Percentiles rank a stretch among this genome's conserved stretches.
Conservation (phyloP, 495 filamentous ascomycete genomes). For the Trichoderma parareesei region DNA sequence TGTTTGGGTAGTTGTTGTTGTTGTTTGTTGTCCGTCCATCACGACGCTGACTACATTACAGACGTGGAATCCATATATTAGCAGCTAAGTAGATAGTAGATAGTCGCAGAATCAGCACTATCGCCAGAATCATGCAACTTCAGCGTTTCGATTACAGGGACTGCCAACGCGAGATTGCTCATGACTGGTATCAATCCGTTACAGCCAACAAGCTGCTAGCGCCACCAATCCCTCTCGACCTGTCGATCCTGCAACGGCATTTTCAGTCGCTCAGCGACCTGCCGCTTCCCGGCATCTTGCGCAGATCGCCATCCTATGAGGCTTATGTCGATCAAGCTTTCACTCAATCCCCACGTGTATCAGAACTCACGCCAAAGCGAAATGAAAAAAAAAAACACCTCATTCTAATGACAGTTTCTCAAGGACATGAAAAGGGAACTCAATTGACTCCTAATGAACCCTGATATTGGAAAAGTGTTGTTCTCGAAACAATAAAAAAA, state of each 20-base stretch:
- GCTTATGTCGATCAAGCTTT: conserved; percentile 5
- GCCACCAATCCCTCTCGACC: neutral
- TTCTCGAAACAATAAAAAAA: too few relatives aligned
- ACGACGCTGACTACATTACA: too few relatives aligned
- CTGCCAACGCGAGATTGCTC: neutral
- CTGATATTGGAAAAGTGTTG: neutral
- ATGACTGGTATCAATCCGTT: neutral
- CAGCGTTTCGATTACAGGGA: neutral
- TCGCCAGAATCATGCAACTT: neutral
- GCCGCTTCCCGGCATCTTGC: neutral
- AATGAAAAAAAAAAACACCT: too few relatives aligned
- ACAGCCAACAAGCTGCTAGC: neutral
- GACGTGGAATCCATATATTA: too few relatives aligned
- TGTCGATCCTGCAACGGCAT: neutral
- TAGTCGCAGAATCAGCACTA: neutral
- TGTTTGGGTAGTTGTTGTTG: too few relatives aligned
- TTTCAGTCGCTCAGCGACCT: neutral
- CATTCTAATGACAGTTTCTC: too few relatives aligned
- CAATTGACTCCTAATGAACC: neutral
- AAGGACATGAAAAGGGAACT: too few relatives aligned
- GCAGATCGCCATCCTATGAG: neutral
- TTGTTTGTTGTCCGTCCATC: too few relatives aligned
- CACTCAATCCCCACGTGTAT: neutral
- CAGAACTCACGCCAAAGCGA: neutral
- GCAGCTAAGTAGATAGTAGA: neutral